Base-by-base conservation (phyloP, 495 filamentous ascomycete genomes). In the Aspergillus mulundensis region DNA sequence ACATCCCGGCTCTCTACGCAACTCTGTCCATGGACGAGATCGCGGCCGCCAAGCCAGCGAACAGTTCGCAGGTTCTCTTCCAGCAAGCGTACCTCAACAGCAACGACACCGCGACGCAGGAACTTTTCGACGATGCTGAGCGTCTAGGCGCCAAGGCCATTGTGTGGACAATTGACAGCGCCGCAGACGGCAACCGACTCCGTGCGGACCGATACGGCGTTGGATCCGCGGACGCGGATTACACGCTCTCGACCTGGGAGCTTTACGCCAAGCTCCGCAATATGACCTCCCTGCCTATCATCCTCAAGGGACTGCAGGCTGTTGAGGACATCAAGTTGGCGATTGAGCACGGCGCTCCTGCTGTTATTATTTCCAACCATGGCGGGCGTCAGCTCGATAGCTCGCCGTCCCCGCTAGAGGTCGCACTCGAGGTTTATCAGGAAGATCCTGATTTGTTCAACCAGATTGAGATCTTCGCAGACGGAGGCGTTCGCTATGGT, bases 401-500 rank as follows among this genome's bases (percentile, higher is more conserved):
- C 30, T 50, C 47, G 12, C 47, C 47, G 16, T 50, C 47, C 5
- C 11, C 47, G 14, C 32, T 50, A 1, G 47, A 50, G 18, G 30
- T 38, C 5, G 47, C 47, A 1, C 28, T 50, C 6, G 47, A 50
- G 42, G 49, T 30, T 53, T 66, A 12, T 72, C 65, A 7, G 61
- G 66, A 20, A 57, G 73, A 14, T 60, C 74, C 7, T 70, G 75
- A 42, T 61, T 61, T 78, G 14, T 79, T 77, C 63, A 38, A 30
- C 23, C 51, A 34, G 55, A 57, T 69, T 8, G 74, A 75, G 36
- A 74, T 81, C 32, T 67, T 62, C 25, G 71, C 66, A 0, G 77
- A 80, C 56, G 70, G 77, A 3, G 77, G 78, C 1, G 65, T 81
- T 4, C 67, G 73, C 1, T 73, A 70, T 39, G 77, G 76, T 6